Base-by-base conservation (phyloP, 1,284 basidiomycete species). In the Volvariella volvacea region DNA sequence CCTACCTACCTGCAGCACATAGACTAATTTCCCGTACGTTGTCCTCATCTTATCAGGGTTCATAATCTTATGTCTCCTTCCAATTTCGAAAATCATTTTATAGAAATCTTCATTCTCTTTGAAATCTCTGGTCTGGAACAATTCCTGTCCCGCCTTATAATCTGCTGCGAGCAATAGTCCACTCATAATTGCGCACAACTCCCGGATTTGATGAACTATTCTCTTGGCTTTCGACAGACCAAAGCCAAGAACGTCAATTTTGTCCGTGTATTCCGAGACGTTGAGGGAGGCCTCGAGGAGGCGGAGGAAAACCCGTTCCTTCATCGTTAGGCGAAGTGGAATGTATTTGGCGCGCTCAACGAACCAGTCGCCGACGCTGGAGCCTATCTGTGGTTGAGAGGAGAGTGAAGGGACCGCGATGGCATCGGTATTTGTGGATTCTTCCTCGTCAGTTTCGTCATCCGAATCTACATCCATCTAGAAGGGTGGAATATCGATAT, bases 41-140 rank as follows among this genome's bases (percentile, higher is more conserved):
- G 83, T 80, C n/a, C 88, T 74, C 87, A 90, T 89, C 56, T 79
- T 88, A 57, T 89, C 86, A 0, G 86, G 84, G 54, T 88, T 89
- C 82, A 84, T 88, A 55, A 89, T 88, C 60, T 90, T 90, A 57
- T 89, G 84, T 44, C 88, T 71, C 45, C 87, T 68, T n/a, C 86
- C 85, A 28, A 89, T 70, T 63, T 88, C 84, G 51, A 88, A 88
- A 16, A 88, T 73, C 15, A 70, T 61, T 55, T 87, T 83, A 55
- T 83, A 90, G 55, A 89, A 90, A 3, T 79, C 77, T 21, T 76
- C 76, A 54, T 90, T 89, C 2, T 75, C 70, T 49, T 81, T 68
- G 56, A 89, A 90, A 59, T 90, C 85, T 16, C 84, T 75, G 51
- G 86, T 81, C 32, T 75, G 64, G 58, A 90, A 89, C 17, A 90